A percentile compares a stretch with the other conserved stretches of the same genome.
Evolutionary conservation across 768 basidiomycete species (phyloP).

Genomic region (Kondoa malvinella): DNA sequence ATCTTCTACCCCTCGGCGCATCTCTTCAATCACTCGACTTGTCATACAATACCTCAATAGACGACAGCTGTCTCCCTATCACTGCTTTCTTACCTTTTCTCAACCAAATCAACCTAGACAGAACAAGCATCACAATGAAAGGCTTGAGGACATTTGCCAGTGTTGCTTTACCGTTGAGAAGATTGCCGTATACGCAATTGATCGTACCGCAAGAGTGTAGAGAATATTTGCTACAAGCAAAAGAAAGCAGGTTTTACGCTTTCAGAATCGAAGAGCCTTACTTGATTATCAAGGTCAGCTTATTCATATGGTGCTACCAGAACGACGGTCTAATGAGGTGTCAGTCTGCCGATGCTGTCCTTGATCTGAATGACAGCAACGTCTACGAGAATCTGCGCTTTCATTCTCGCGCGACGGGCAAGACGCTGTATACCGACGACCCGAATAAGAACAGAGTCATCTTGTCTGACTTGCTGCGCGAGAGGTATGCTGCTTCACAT

Average conservation of each 20-base stretch:
- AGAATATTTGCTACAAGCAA: not conserved
- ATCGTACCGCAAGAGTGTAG: not conserved
- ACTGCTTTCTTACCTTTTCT: not conserved
- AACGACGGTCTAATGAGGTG: not conserved
- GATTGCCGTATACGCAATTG: not conserved
- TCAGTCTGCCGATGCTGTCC: not conserved
- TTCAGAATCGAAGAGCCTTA: not conserved
- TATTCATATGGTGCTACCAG: not conserved
- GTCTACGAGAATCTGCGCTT: not conserved
- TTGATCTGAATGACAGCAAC: not conserved
- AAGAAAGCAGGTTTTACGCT: not conserved
- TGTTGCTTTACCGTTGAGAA: not conserved
- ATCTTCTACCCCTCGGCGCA: not conserved
- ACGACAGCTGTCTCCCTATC: not conserved
- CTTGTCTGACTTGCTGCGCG: not conserved
- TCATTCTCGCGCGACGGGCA: not conserved
- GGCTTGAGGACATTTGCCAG: not conserved
- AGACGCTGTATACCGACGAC: not conserved
- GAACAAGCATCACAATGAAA: not conserved
- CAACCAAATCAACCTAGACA: not conserved
- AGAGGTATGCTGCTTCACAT: not conserved
- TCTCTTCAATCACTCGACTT: not conserved
- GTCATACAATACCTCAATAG: not conserved
- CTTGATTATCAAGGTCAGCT: not conserved
- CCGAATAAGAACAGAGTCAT: not conserved